Evolutionary conservation across 2,329 filamentous ascomycete genomes (phyloP).

Genomic region (Aspergillus viridinutans): DNA sequence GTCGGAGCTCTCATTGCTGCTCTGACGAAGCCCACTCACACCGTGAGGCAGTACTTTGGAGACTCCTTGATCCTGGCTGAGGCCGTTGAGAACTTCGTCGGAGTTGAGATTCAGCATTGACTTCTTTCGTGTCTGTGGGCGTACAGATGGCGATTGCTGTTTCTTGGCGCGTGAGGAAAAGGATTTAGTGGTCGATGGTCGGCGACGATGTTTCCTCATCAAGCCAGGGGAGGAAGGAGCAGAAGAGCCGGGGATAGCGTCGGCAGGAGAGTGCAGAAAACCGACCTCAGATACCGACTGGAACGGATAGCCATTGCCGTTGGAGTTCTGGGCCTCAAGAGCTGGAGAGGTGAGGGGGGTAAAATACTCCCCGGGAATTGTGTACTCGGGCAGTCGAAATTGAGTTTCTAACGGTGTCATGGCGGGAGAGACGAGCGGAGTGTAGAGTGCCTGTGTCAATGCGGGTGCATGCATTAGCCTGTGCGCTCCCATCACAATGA

Average conservation of each 20-base stretch:
- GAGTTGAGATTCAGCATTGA: conserved; percentile 27
- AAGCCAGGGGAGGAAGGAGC: conserved; percentile 31
- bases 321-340: conserved; percentile 44
- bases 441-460: conserved; percentile 42
- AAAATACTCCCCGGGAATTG: conserved; percentile 47
- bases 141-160: conserved; percentile 43
- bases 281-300: conserved; percentile 37
- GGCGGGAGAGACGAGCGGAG: conserved; percentile 47
- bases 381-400: conserved; percentile 46
- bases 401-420: conserved; percentile 48
- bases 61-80: conserved; percentile 33
- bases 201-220: conserved; percentile 37
- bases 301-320: conserved; percentile 33
- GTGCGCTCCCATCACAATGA: neutral
- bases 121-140: conserved; percentile 37
- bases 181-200: conserved; percentile 31
- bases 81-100: conserved; percentile 31
- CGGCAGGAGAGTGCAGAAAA: conserved; percentile 40
- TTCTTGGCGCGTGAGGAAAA: conserved; percentile 33
- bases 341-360: conserved; percentile 49
- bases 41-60: conserved; percentile 22
- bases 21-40: conserved; percentile 28
- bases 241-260: conserved; percentile 31
- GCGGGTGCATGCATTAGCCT: conserved; percentile 14
- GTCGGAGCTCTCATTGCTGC: conserved; percentile 43